A percentile compares a stretch with the other conserved stretches of the same genome.
These are phyloP conservation scores for Ogataea paradorogensis DNA, from an alignment of 805 yeast genomes.

Conservation along the genomic window DNA sequence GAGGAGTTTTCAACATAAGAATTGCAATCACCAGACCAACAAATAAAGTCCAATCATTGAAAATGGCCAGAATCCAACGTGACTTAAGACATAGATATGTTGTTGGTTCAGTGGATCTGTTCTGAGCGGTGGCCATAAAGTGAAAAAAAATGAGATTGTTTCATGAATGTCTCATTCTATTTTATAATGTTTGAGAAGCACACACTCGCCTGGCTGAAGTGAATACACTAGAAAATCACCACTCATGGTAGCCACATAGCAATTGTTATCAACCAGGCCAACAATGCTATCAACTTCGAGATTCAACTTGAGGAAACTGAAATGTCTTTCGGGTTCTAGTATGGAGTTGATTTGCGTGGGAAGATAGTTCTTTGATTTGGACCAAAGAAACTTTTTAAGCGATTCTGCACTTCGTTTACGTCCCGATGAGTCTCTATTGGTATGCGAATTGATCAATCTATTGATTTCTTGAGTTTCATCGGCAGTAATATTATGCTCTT, in stretches of 20 bases:
- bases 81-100: slow-evolving; percentile 27
- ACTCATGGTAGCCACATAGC: slow-evolving; percentile 71
- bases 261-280: slow-evolving; percentile 40
- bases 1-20: background rate
- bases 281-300: slow-evolving; percentile 27
- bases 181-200: slow-evolving; percentile 42
- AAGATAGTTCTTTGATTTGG: slow-evolving; percentile 42
- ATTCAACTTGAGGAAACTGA: slow-evolving; percentile 77
- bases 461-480: slow-evolving; percentile 30
- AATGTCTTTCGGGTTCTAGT: slow-evolving; percentile 86
- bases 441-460: slow-evolving; percentile 26
- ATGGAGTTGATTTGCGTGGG: slow-evolving; percentile 80
- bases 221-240: slow-evolving; percentile 82
- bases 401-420: slow-evolving; percentile 23
- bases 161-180: slow-evolving; percentile 9
- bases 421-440: slow-evolving; percentile 1
- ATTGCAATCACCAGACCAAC: slow-evolving; percentile 2
- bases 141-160: slow-evolving; percentile 1
- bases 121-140: slow-evolving; percentile 19
- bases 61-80: slow-evolving; percentile 20
- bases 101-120: slow-evolving; percentile 21
- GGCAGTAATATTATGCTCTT: slow-evolving; percentile 23
- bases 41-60: slow-evolving; percentile 13
- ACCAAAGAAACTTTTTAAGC: slow-evolving; percentile 28
- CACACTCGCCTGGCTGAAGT: slow-evolving; percentile 71